Conservation (phyloP, 2,329 filamentous ascomycete species). For the Penicillium brevicompactum region DNA sequence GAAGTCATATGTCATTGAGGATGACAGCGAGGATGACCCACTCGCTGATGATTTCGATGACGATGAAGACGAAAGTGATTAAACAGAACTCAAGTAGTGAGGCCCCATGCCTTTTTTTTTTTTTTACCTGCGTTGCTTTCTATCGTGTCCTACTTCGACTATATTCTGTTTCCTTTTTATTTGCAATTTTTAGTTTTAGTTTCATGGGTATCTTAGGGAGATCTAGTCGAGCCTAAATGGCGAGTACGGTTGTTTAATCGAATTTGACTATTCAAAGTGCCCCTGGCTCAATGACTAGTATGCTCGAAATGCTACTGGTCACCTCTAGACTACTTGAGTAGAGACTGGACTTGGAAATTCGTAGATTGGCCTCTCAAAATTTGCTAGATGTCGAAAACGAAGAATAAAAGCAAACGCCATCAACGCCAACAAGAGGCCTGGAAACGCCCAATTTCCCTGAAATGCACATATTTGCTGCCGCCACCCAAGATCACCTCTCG, state of each 20-base stretch:
- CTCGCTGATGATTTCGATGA: slow-evolving; percentile 44
- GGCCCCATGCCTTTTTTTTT: not conserved
- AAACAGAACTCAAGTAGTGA: slow-evolving; percentile 1
- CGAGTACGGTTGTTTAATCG: not conserved
- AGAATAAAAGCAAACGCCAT: not conserved
- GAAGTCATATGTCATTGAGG: slow-evolving; percentile 46
- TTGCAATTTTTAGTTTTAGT: slow-evolving; percentile 8
- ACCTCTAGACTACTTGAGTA: not conserved
- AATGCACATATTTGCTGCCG: slow-evolving; percentile 1
- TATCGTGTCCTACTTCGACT: not conserved
- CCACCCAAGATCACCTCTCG: not conserved
- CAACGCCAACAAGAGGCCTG: not conserved
- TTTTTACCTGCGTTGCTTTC: not conserved
- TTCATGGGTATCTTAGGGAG: slow-evolving; percentile 12
- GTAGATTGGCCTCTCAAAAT: not conserved
- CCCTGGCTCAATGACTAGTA: too few species aligned
- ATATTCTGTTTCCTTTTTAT: not conserved
- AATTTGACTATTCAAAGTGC: not conserved
- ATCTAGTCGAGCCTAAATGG: slow-evolving; percentile 19
- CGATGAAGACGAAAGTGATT: slow-evolving; percentile 36
- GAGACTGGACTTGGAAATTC: not conserved
- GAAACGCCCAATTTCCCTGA: not conserved
- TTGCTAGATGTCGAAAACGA: not conserved
- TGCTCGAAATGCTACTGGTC: too few species aligned
- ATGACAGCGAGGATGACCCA: slow-evolving; percentile 39